Evolutionary conservation across 2,329 filamentous ascomycete genomes (phyloP), one percentile per base, ranked within the genome.

Genomic region (Ophiosphaerella narmari): DNA sequence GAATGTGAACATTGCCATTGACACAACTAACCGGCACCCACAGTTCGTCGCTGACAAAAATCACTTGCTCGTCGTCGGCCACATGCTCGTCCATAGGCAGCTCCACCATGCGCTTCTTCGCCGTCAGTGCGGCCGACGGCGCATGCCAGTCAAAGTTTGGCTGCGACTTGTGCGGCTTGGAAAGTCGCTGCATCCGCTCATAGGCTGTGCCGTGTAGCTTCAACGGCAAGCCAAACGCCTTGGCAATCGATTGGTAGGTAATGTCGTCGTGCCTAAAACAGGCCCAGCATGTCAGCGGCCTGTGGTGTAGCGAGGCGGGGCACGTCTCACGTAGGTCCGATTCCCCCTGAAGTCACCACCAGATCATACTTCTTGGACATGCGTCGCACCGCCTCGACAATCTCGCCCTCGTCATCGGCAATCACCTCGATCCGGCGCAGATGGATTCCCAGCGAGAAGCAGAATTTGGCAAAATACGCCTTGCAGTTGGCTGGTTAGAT

Each of bases 351-450:
- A 6, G 94, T 97, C 5, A 97, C 90, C 39, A 99, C 90, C 71
- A 97, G 90, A 74, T 97, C 94, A 70, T 97, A 97, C 57, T 84
- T 86, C 44, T 83, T 81, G 68, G 90, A 95, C 91, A 99, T 96
- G 55, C 92, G 86, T 44, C 82, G 82, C 5, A 91, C 87, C 1
- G 91, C 91, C 72, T 97, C 92, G 43, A 93, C 79, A 67, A 99
- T 97, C 65, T 97, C 92, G 55, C 79, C 78, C 69, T 96, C 91
- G 57, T 97, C 92, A 66, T 99, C 94, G 54, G 90, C 88, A 65
- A 97, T 94, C 50, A 97, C 92, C 72, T 97, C 94, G 46, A 97
- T 81, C 39, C 91, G 83, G 74, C 93, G 94, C 59, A 99, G 77
- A 56, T 85, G 80, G 63, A 87, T 84, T 43, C 83, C 83, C 39